Base-by-base conservation (phyloP, 2,329 filamentous ascomycete genomes). In the Aspergillus sp. region DNA sequence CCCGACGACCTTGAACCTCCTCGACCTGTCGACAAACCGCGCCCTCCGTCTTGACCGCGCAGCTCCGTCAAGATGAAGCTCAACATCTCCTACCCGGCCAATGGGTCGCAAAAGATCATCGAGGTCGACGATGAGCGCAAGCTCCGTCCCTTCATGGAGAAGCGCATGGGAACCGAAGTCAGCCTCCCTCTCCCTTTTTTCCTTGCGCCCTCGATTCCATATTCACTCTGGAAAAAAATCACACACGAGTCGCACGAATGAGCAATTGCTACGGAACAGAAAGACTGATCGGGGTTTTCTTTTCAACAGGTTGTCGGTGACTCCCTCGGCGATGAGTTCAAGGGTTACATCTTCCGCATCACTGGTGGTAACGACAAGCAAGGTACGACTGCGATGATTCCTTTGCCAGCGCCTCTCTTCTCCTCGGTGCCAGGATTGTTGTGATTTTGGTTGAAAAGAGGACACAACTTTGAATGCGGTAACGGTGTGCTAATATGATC, bases 291-390 rank as follows among this genome's bases (percentile, higher is more conserved):
- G 58, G 62, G 56, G 53, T 59, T 59, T 55, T 59, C 58, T 41
- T 55, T 65, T 56, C 45, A 64, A 59, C 69, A 96, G 82, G 89
- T 99, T 70, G 80, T 89, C 69, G 94, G 88, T 73, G 95, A 99
- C 82, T 88, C 87, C 75, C 85, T 99, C 73, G 94, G 94, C 74
- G 92, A 97, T 76, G 94, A 99, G 82, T 99, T 95, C 89, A 96
- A 96, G 86, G 94, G 94, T 79, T 99, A 99, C 85, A 87, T 99
- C 83, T 91, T 99, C 88, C 88, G 86, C 77, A 97, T 99, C 83
- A 99, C 94, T 72, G 95, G 94, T 75, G 94, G 95, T 76, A 99
- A 99, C 89, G 94, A 99, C 89, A 99, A 99, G 90, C 95, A 99
- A 85, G 94, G 71, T 74, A 73, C 60, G 70, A 57, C 50, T 50